Evolutionary conservation across 2,329 filamentous ascomycete species (phyloP).

Genomic region (Phyllosticta capitalensis): DNA sequence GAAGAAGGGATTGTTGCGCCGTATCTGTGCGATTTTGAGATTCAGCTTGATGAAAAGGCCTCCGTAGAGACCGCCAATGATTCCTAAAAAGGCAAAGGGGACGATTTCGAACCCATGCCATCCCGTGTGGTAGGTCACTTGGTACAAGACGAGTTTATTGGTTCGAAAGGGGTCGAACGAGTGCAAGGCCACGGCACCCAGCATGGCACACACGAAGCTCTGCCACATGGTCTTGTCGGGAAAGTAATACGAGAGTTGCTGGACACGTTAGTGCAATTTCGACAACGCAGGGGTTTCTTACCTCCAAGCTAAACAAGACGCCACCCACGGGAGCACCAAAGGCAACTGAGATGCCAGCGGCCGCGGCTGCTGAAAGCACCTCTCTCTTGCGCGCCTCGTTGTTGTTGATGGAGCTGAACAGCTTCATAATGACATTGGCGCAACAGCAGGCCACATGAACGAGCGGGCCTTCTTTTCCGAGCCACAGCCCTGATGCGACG

Average conservation of each 20-base stretch:
- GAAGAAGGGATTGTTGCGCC: conserved; percentile 46
- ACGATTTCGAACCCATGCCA: conserved; percentile 95
- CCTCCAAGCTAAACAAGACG: conserved; percentile 90
- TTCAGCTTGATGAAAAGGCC: conserved; percentile 92
- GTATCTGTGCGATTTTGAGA: conserved; percentile 72
- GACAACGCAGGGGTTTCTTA: conserved; percentile 23
- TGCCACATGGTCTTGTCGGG: conserved; percentile 99
- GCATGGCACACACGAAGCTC: conserved; percentile 97
- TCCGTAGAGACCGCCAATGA: conserved; percentile 87
- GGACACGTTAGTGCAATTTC: conserved; percentile 14
- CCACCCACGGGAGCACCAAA: conserved; percentile 92
- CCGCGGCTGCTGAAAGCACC: conserved; percentile 82
- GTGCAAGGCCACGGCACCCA: conserved; percentile 89
- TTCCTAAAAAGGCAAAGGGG: conserved; percentile 76
- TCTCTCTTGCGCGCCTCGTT: conserved; percentile 96
- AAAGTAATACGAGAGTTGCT: conserved; percentile 94
- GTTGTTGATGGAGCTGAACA: conserved; percentile 67
- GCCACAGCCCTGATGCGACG: conserved; percentile 89
- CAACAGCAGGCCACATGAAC: conserved; percentile 97
- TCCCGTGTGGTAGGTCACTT: conserved; percentile 81
- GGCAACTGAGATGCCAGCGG: conserved; percentile 85
- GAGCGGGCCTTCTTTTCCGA: conserved; percentile 90
- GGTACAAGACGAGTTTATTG: conserved; percentile 89
- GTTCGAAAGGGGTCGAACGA: conserved; percentile 90
- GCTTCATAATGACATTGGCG: conserved; percentile 85